A percentile compares a stretch with the other conserved stretches of the same genome.
phyloP scores from a whole-genome alignment of 2,329 filamentous ascomycete species.

The Scedosporium boydii region DNA sequence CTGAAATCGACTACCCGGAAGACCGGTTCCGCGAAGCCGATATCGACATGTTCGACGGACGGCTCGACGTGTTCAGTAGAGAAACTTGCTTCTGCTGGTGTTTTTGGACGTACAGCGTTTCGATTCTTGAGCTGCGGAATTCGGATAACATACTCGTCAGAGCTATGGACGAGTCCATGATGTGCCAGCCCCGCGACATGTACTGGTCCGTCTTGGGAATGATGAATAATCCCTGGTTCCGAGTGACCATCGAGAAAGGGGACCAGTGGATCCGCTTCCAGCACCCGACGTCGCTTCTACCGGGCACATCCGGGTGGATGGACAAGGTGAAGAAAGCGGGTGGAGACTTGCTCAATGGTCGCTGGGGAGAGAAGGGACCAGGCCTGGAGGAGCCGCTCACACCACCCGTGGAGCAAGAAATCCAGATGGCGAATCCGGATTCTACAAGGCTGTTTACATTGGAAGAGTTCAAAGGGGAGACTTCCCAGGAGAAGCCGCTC shows the following conservation, averaged over 20 bases:
- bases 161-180: constrained; percentile 85
- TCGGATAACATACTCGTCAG: constrained; percentile 70
- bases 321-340: constrained; percentile 76
- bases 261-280: constrained; percentile 66
- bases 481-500: constrained; percentile 20
- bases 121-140: constrained; percentile 48
- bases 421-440: constrained; percentile 67
- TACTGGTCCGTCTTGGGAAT: constrained; percentile 93
- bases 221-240: constrained; percentile 98
- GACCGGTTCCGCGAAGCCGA: constrained; percentile 64
- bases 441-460: constrained; percentile 55
- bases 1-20: constrained; percentile 73
- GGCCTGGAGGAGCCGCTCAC: constrained; percentile 22
- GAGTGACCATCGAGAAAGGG: constrained; percentile 61
- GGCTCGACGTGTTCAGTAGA: constrained; percentile 70
- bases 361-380: constrained; percentile 63
- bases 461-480: constrained; percentile 61
- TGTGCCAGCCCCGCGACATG: constrained; percentile 82
- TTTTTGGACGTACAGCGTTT: constrained; percentile 72
- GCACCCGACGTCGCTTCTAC: constrained; percentile 70
- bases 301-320: constrained; percentile 73
- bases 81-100: constrained; percentile 86
- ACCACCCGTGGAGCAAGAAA: constrained; percentile 49
- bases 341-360: constrained; percentile 69
- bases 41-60: constrained; percentile 60